Evolutionary conservation across 2,329 filamentous ascomycete genomes (phyloP).

Genomic region (Pseudocercospora macadamiae): DNA sequence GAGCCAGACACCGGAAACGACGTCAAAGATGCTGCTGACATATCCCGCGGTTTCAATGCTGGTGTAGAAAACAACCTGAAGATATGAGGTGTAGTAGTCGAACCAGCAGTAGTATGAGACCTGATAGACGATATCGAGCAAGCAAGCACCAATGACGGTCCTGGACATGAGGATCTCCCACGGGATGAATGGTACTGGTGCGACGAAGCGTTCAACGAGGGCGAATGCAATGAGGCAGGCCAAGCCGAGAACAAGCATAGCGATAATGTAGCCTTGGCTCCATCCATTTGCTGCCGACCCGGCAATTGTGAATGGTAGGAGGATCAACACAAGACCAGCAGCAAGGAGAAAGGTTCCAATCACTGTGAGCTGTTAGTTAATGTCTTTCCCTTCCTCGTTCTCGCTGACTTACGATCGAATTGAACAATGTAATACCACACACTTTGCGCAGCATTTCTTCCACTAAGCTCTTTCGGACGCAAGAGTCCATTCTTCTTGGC

Average conservation of each 20-base stretch:
- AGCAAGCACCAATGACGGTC: conserved; percentile 56
- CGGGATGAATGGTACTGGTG: conserved; percentile 46
- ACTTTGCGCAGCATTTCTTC: conserved; percentile 53
- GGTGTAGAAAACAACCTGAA: conserved; percentile 44
- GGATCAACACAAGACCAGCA: conserved; percentile 62
- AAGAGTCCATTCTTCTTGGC: conserved; percentile 60
- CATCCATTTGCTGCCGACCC: conserved; percentile 39
- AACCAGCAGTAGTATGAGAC: conserved; percentile 43
- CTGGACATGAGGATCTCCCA: conserved; percentile 53
- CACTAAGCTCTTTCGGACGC: conserved; percentile 43
- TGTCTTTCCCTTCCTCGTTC: conserved; percentile 29
- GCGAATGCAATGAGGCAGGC: conserved; percentile 49
- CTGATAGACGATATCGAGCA: conserved; percentile 47
- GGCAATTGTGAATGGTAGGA: conserved; percentile 66
- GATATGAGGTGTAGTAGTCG: conserved; percentile 46
- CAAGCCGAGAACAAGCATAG: conserved; percentile 45
- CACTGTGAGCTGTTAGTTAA: conserved; percentile 40
- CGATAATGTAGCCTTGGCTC: conserved; percentile 44
- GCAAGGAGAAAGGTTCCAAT: conserved; percentile 66
- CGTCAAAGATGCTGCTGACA: conserved; percentile 43
- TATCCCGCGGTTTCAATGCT: conserved; percentile 39
- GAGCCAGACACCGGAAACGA: conserved; percentile 36
- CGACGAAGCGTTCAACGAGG: conserved; percentile 44
- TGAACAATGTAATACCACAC: conserved; percentile 60
- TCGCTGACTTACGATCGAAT: conserved; percentile 58